Evolutionary conservation across 768 basidiomycete genomes (phyloP), one percentile per base, ranked within the genome.

Genomic region (Candolleomyces efflorescens): DNA sequence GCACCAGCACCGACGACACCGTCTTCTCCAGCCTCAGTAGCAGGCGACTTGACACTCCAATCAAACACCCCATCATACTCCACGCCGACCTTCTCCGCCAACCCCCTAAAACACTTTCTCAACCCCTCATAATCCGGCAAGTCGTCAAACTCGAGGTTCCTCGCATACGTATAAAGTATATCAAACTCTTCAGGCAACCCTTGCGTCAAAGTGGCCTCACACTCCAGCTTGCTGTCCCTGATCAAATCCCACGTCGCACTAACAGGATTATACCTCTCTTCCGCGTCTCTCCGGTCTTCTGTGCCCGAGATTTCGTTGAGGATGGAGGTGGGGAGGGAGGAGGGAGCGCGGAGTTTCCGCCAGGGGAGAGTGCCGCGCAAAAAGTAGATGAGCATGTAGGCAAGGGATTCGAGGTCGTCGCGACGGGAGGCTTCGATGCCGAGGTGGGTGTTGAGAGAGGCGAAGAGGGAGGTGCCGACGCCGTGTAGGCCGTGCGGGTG

Each of bases 61-160:
- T 79, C 77, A 63, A 67, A 79, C 1, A 74, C 72, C 12, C 74
- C 78, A 64, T 85, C 83, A 63, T 83, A 85, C 55, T 77, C 75
- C 6, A 85, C 72, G 1, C 79, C 82, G n/a, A 79, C 70, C 9
- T 81, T 76, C 58, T 74, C 76, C 0, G 81, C 85, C 11, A 87
- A 66, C 3, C 79, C 81, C 15, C 80, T 78, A 69, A 94, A 91
- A 46, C 92, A 79, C 46, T 80, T 82, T 44, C 92, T 80, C 22
- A 94, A 75, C 24, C 92, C 92, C 45, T 85, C 87, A 64, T 94
- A 95, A 71, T 95, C 93, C 10, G 92, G 93, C 41, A 91, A 78
- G 74, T 94, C 92, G 65, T 90, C 90, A 63, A 94, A 94, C 61
- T 87, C 87, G 37, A 95, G 83, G 1, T 84, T 85, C 46, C 92